A percentile compares a stretch with the other conserved stretches of the same genome.
These are phyloP conservation scores for Botrytis cinerea DNA, from an alignment of 2,329 filamentous ascomycete genomes.

Conservation along the genomic window DNA sequence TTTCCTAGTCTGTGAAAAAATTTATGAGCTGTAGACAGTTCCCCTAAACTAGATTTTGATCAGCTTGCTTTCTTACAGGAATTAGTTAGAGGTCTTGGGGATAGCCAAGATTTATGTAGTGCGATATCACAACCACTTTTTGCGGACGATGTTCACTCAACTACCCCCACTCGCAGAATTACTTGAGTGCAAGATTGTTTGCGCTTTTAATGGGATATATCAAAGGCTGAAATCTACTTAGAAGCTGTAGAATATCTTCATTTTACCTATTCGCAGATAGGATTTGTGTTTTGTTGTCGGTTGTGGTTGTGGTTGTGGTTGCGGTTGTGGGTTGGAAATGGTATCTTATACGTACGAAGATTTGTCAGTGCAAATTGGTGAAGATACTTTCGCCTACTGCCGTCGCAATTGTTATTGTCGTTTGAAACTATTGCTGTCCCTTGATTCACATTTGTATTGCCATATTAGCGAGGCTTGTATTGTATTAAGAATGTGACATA, in stretches of 20 bases:
- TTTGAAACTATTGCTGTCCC: background rate
- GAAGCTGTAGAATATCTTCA: background rate
- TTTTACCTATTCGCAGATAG: background rate
- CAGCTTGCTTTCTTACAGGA: background rate
- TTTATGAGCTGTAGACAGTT: background rate
- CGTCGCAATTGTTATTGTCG: background rate
- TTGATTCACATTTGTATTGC: background rate
- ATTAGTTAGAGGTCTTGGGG: background rate
- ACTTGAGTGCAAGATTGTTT: background rate
- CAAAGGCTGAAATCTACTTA: too few species aligned
- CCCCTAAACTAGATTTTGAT: accelerated
- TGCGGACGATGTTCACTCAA: background rate
- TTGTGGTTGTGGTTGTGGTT: background rate
- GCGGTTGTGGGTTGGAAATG: background rate
- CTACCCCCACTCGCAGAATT: background rate
- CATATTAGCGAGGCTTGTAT: background rate
- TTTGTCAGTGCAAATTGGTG: background rate
- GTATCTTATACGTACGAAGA: background rate
- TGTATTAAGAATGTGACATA: background rate
- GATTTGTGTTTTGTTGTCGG: background rate
- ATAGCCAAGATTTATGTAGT: background rate
- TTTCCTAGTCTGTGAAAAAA: background rate
- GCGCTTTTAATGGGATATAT: background rate
- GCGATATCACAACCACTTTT: background rate
- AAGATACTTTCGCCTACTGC: background rate